These are phyloP conservation scores for Lindgomyces ingoldianus DNA, from an alignment of 495 filamentous ascomycete species.

Conservation along the genomic window DNA sequence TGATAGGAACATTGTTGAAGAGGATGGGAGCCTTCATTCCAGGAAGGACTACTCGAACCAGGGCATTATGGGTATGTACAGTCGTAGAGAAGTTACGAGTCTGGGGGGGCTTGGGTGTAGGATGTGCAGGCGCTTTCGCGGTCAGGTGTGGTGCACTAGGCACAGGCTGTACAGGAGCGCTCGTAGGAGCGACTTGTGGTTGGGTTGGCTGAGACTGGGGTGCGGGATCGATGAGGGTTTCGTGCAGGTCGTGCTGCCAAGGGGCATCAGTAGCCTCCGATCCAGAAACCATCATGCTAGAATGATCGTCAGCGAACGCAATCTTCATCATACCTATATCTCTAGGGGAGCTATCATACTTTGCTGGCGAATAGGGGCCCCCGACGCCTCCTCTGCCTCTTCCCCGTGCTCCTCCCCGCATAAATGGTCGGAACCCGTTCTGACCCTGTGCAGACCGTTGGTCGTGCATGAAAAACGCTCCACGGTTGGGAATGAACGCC, in stretches of 20 bases:
- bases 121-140: background rate
- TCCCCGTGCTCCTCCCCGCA: conserved; percentile 13
- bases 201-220: conserved; percentile 11
- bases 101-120: conserved; percentile 18
- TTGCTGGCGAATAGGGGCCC: conserved; percentile 59
- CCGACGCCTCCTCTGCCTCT: conserved; percentile 50
- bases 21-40: conserved; percentile 70
- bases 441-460: conserved; percentile 75
- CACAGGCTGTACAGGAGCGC: background rate
- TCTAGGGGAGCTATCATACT: conserved; percentile 47
- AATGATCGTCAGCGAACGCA: conserved; percentile 27
- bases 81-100: conserved; percentile 65
- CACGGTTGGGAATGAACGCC: conserved; percentile 90
- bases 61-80: conserved; percentile 71
- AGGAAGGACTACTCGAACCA: conserved; percentile 76
- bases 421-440: conserved; percentile 72
- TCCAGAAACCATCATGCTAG: conserved; percentile 48
- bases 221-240: conserved; percentile 56
- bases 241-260: conserved; percentile 96
- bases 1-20: conserved; percentile 72
- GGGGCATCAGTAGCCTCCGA: conserved; percentile 65
- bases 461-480: conserved; percentile 96
- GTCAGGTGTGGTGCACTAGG: conserved; percentile 6
- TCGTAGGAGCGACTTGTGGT: conserved; percentile 39
- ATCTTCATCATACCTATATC: background rate